Base-by-base conservation (phyloP, 176 grass and related monocot species). In the Melocanna baccifera region DNA sequence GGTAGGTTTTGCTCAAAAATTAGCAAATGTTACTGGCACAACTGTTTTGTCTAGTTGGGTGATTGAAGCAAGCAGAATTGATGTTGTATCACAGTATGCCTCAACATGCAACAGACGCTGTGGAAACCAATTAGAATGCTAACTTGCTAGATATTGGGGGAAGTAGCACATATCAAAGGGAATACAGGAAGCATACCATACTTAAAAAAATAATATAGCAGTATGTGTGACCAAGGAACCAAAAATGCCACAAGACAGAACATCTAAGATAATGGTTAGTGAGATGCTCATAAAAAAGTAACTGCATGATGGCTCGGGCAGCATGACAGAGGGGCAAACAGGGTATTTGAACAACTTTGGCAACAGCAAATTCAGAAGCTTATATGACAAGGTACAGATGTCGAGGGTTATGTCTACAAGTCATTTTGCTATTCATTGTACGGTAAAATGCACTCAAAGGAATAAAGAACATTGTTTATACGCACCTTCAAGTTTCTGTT, bases 401-500 rank as follows among this genome's bases (percentile, higher is more conserved):
- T 6, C 1, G 15, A 40, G 26, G 56, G 48, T 46, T 45, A 62
- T 40, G 39, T 16, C 32, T 28, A 36, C 18, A 64, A 23, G 25
- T 23, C 36, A 85, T 56, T 41, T 42, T 66, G 25, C 4, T 58
- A 42, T 48, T 30, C 34, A 34, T 51, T 19, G 7, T 79, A 48
- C 30, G 23, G 29, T 52, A 3, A 34, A 71, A 81, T 77, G 48
- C 32, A 69, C 25, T 47, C 13, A 36, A 12, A 63, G 29, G 32
- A 88, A 71, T 36, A 47, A 82, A 70, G 43, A 58, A 46, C 7
- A 84, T 29, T 43, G 68, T 41, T 37, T 69, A 47, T 41, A 85
- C 78, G 13, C 6, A 83, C 85, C 87, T 76, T 89, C 81, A 20
- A 56, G 20, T 56, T 87, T 87, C 47, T 74, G 40, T 13, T 79